Conservation (phyloP, 257 asterid genomes). For the Nicotiana undulata region DNA sequence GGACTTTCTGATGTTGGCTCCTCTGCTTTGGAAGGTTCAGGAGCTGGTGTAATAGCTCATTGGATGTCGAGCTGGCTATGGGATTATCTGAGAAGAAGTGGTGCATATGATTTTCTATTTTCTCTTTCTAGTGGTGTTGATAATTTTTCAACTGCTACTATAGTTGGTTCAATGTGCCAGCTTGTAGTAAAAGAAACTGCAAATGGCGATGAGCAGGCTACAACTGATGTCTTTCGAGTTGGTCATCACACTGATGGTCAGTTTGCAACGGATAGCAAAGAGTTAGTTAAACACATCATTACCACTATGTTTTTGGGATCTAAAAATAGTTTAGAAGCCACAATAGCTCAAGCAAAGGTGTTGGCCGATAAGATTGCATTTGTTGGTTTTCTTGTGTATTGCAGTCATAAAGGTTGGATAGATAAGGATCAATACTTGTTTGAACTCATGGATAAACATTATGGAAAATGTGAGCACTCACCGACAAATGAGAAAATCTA, state of each 20-base stretch:
- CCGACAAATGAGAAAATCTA: too few species aligned
- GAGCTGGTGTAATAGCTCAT: conserved; percentile 49
- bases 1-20: too few species aligned
- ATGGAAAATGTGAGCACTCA: too few species aligned
- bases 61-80: conserved; percentile 95
- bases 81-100: conserved; percentile 90
- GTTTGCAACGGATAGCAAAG: conserved; percentile 71
- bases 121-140: conserved; percentile 93
- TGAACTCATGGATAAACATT: too few species aligned
- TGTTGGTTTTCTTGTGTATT: too few species aligned
- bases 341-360: conserved; percentile 35
- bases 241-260: conserved; percentile 68
- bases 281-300: conserved; percentile 73
- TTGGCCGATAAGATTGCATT: conserved; percentile 78
- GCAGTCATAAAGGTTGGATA: too few species aligned
- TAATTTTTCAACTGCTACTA: conserved; percentile 88
- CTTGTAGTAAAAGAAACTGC: conserved; percentile 70
- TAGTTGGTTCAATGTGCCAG: conserved; percentile 93
- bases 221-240: conserved; percentile 72
- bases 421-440: too few species aligned
- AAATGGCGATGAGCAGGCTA: conserved; percentile 70
- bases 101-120: conserved; percentile 89
- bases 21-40: too few species aligned
- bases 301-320: conserved; percentile 89
- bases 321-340: conserved; percentile 56